phyloP scores from a whole-genome alignment of 2,329 filamentous ascomycete species.

The Zalaria obscura region DNA sequence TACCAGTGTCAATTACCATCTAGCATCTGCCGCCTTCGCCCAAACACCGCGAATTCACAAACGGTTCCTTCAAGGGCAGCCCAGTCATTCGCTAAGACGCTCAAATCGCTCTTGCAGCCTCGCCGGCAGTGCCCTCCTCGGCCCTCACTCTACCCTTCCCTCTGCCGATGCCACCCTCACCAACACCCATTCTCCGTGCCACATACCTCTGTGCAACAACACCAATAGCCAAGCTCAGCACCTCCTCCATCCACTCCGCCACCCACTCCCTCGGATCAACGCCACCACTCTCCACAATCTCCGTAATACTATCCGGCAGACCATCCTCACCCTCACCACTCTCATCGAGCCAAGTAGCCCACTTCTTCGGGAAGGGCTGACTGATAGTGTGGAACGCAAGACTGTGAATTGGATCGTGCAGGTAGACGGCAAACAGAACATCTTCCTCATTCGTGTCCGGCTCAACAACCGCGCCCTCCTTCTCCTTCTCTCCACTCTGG shows the following conservation, averaged over 20 bases:
- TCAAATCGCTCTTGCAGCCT: constrained; percentile 40
- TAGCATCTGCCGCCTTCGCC: too few relatives aligned
- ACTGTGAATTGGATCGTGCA: constrained; percentile 79
- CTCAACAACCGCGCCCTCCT: constrained; percentile 39
- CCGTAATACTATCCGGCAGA: constrained; percentile 70
- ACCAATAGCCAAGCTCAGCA: constrained; percentile 62
- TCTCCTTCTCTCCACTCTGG: constrained; percentile 14
- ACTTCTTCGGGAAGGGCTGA: constrained; percentile 69
- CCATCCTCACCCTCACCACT: constrained; percentile 38
- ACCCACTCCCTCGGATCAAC: constrained; percentile 96
- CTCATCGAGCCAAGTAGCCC: constrained; percentile 85
- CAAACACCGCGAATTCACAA: too few relatives aligned
- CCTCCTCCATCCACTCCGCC: constrained; percentile 91
- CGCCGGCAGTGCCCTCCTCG: constrained; percentile 43
- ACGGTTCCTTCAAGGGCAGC: too few relatives aligned
- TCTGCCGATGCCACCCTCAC: constrained; percentile 55
- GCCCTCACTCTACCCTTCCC: constrained; percentile 41
- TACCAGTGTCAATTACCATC: too few relatives aligned
- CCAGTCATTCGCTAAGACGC: too few relatives aligned
- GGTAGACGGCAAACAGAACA: constrained; percentile 62
- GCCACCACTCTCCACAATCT: constrained; percentile 59
- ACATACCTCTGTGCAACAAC: constrained; percentile 91
- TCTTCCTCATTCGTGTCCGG: constrained; percentile 31
- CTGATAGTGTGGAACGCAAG: constrained; percentile 76
- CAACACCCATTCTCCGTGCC: constrained; percentile 87